These are phyloP conservation scores for Ajuga chamaepitys DNA, from an alignment of 257 asterid genomes.

Conservation along the genomic window DNA sequence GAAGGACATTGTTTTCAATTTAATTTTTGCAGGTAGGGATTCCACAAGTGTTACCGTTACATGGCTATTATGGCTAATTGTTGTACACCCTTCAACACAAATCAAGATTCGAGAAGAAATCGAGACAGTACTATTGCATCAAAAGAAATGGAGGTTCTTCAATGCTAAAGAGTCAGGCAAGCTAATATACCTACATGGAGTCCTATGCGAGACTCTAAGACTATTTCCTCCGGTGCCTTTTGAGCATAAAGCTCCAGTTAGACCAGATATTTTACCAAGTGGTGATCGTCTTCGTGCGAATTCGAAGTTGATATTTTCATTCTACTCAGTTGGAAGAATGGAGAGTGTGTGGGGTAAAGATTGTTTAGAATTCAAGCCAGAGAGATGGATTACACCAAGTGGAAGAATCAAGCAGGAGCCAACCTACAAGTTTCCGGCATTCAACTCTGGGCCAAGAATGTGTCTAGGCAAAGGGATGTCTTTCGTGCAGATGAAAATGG, in stretches of 20 bases:
- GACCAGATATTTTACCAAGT: slow-evolving; percentile 31
- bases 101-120: slow-evolving; percentile 28
- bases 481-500: slow-evolving; percentile 52
- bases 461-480: slow-evolving; percentile 61
- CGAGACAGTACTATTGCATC: not conserved
- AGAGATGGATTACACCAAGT: slow-evolving; percentile 39
- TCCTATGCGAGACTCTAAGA: slow-evolving; percentile 43
- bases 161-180: slow-evolving; percentile 24
- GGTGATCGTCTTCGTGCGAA: slow-evolving; percentile 17
- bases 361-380: slow-evolving; percentile 45
- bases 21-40: slow-evolving; percentile 51
- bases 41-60: slow-evolving; percentile 44
- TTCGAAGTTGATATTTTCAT: slow-evolving; percentile 25
- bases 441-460: slow-evolving; percentile 51
- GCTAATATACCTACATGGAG: slow-evolving; percentile 47
- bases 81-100: slow-evolving; percentile 21
- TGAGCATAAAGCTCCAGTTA: slow-evolving; percentile 39
- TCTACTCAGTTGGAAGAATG: slow-evolving; percentile 50
- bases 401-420: slow-evolving; percentile 42
- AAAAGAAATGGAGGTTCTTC: slow-evolving; percentile 23
- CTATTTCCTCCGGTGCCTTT: slow-evolving; percentile 48
- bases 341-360: slow-evolving; percentile 48
- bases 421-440: slow-evolving; percentile 56
- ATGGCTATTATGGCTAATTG: slow-evolving; percentile 46
- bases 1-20: slow-evolving; percentile 29